Evolutionary conservation across 345 rosid genomes (phyloP).

Genomic region (Lepidium sativum): DNA sequence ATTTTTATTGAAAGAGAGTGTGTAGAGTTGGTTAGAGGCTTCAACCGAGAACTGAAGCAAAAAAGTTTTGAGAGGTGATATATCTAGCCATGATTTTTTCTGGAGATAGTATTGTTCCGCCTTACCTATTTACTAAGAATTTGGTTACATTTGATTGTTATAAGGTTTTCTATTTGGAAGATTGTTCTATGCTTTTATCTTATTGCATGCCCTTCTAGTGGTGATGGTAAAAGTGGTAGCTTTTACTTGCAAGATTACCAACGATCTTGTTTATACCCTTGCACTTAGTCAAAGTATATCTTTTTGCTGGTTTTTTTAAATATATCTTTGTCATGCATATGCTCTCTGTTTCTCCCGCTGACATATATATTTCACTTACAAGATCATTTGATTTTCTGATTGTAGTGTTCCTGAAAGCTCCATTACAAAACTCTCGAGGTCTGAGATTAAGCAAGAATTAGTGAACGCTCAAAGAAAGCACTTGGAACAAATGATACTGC

Average conservation of each 20-base stretch:
- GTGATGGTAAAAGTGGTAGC: not conserved
- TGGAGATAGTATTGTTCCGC: conserved; percentile 1
- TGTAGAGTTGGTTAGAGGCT: conserved; percentile 57
- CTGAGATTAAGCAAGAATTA: conserved; percentile 65
- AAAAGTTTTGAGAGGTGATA: conserved; percentile 42
- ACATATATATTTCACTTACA: conserved; percentile 12
- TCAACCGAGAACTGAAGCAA: conserved; percentile 41
- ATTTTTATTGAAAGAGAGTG: conserved; percentile 74
- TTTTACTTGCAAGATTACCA: not conserved
- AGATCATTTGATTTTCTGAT: conserved; percentile 18
- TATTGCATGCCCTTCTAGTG: not conserved
- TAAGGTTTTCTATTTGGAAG: not conserved
- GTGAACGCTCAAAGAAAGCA: conserved; percentile 64
- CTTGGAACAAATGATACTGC: conserved; percentile 68
- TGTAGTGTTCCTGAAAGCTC: conserved; percentile 43
- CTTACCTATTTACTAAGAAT: conserved; percentile 1
- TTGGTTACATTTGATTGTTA: not conserved
- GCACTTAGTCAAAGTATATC: not conserved
- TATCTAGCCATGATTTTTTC: conserved; percentile 4
- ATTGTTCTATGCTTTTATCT: not conserved
- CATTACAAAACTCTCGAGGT: conserved; percentile 49
- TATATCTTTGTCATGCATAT: not conserved
- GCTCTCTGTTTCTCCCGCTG: conserved; percentile 1
- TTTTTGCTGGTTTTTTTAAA: not conserved
- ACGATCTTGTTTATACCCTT: not conserved